A percentile compares a stretch with the other conserved stretches of the same genome.
Evolutionary conservation across 2,329 filamentous ascomycete species (phyloP).

Genomic region (Amauroascus niger): DNA sequence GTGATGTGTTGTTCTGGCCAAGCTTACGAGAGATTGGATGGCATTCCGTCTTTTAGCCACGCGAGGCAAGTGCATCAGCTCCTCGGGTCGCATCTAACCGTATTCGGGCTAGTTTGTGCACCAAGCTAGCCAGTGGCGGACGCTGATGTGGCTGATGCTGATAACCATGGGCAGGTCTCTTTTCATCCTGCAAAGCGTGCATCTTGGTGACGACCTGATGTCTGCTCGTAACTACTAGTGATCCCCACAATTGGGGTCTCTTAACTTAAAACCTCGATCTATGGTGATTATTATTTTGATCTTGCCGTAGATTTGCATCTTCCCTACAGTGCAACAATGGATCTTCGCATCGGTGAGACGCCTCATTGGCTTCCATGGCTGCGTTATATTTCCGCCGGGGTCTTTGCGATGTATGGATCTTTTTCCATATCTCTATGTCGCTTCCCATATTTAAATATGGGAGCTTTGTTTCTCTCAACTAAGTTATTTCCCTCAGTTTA

Average conservation of each 20-base stretch:
- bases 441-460: conserved; percentile 4
- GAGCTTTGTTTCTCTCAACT: neutral
- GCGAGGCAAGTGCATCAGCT: conserved; percentile 16
- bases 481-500: conserved; percentile 4
- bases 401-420: neutral
- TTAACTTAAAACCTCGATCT: neutral
- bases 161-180: neutral
- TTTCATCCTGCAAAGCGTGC: neutral
- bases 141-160: conserved; percentile 12
- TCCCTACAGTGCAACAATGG: neutral
- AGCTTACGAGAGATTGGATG: conserved; percentile 8
- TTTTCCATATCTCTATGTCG: conserved; percentile 1
- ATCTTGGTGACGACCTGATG: neutral
- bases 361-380: conserved; percentile 6
- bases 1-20: conserved; percentile 12
- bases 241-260: conserved; percentile 8
- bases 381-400: neutral
- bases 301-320: conserved; percentile 9
- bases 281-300: conserved; percentile 1
- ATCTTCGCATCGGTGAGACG: neutral
- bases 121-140: conserved; percentile 14
- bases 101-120: neutral
- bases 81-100: conserved; percentile 8
- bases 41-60: conserved; percentile 15
- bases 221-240: conserved; percentile 1